Conservation (phyloP, 495 filamentous ascomycete genomes). For the Aspergillus avenaceus region DNA sequence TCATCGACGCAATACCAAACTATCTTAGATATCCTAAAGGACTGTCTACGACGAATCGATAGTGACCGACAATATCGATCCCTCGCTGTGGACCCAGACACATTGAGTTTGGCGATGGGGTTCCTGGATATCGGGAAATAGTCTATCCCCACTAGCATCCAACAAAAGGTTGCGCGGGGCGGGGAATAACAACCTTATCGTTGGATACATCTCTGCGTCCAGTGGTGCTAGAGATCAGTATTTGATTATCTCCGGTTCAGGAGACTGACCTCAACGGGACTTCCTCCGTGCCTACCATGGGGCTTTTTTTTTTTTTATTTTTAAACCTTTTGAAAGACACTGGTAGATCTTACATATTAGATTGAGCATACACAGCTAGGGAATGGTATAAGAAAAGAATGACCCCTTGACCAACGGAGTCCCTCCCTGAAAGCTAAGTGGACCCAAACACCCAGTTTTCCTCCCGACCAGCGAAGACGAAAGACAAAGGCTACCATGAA, state of each 20-base stretch:
- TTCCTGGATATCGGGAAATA: slow-evolving; percentile 33
- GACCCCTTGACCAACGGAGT: slow-evolving; percentile 4
- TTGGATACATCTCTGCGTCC: too few species aligned
- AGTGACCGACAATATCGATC: slow-evolving; percentile 6
- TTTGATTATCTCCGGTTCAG: too few species aligned
- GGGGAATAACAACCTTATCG: too few species aligned
- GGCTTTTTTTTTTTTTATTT: too few species aligned
- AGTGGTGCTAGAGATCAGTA: too few species aligned
- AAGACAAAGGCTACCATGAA: slow-evolving; percentile 22
- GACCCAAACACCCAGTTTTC: slow-evolving; percentile 23
- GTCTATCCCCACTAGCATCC: neutral
- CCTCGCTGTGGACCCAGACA: slow-evolving; percentile 26
- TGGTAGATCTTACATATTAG: slow-evolving; percentile 17
- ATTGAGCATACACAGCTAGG: slow-evolving; percentile 9
- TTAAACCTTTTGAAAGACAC: too few species aligned
- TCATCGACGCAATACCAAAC: slow-evolving; percentile 36
- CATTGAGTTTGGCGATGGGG: slow-evolving; percentile 36
- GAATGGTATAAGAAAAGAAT: slow-evolving; percentile 4
- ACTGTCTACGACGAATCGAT: slow-evolving; percentile 33
- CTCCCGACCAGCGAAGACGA: slow-evolving; percentile 16
- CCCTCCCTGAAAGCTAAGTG: slow-evolving; percentile 9
- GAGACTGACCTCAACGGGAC: too few species aligned
- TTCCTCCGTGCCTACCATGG: too few species aligned
- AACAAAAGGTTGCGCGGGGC: neutral
- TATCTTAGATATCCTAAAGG: slow-evolving; percentile 33